phyloP scores from a whole-genome alignment of 441 rosid species.

The Euphorbia celastroides region DNA sequence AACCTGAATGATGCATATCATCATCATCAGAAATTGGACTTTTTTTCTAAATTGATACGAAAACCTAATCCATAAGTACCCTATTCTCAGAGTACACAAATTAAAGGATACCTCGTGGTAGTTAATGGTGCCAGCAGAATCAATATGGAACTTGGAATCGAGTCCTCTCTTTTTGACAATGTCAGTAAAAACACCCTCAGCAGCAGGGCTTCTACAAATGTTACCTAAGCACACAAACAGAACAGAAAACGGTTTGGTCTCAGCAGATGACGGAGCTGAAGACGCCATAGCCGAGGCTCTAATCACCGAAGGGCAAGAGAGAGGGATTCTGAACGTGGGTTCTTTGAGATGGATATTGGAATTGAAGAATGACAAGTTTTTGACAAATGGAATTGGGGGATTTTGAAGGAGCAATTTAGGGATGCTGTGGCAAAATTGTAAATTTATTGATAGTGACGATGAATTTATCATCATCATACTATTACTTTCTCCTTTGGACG shows the following conservation, averaged over 20 bases:
- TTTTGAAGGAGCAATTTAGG: constrained; percentile 8
- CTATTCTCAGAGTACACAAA: background rate
- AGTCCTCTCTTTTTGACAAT: constrained; percentile 68
- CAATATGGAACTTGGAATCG: constrained; percentile 59
- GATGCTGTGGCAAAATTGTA: constrained; percentile 44
- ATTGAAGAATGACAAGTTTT: constrained; percentile 10
- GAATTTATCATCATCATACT: constrained; percentile 11
- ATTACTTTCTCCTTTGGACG: constrained; percentile 8
- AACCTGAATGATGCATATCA: background rate
- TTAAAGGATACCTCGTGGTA: constrained; percentile 63
- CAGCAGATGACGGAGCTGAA: constrained; percentile 23
- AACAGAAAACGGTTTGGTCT: constrained; percentile 61
- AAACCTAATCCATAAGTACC: too few relatives aligned
- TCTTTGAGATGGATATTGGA: background rate
- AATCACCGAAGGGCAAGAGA: constrained; percentile 16
- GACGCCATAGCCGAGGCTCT: constrained; percentile 42
- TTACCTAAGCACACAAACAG: constrained; percentile 87
- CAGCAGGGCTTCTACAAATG: constrained; percentile 94
- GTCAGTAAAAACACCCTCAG: constrained; percentile 87
- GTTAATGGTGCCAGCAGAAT: constrained; percentile 85
- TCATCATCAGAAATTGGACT: background rate
- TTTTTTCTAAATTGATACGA: background rate
- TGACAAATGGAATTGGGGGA: constrained; percentile 22
- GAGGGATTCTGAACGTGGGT: constrained; percentile 15
- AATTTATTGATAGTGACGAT: constrained; percentile 24